These are phyloP conservation scores for Sporobolomyces pararoseus DNA, from an alignment of 768 basidiomycete species.

Conservation along the genomic window DNA sequence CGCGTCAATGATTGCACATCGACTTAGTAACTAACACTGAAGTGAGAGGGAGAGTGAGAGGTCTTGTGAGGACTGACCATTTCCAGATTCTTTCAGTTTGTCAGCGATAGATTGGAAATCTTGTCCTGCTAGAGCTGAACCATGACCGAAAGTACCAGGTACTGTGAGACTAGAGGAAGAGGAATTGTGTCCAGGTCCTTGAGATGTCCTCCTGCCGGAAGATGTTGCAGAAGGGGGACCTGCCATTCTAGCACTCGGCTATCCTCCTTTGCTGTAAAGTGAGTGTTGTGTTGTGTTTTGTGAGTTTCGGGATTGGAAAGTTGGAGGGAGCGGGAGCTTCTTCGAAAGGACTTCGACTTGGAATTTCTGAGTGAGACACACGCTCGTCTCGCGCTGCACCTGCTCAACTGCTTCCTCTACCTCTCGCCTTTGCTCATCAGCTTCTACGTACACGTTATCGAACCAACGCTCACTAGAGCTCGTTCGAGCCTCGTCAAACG, in stretches of 20 bases:
- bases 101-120: slow-evolving; percentile 33
- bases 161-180: not conserved
- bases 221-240: slow-evolving; percentile 29
- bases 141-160: slow-evolving; percentile 28
- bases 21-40: not conserved
- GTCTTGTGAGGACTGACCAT: not conserved
- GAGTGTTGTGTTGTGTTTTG: no score
- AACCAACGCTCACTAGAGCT: no score
- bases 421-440: no score
- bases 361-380: no score
- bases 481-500: no score
- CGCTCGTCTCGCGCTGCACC: no score
- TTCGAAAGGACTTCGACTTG: no score
- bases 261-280: not conserved
- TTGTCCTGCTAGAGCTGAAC: slow-evolving; percentile 27
- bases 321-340: no score
- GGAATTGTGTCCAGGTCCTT: not conserved
- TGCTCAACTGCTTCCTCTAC: no score
- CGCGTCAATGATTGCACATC: no score
- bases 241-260: slow-evolving; percentile 4
- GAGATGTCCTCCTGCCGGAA: slow-evolving; percentile 3
- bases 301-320: no score
- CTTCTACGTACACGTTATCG: no score
- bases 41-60: not conserved
- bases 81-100: slow-evolving; percentile 9